Percentiles rank a stretch among this genome's conserved stretches.
phyloP scores from a whole-genome alignment of 306 rosid species.

The Cucurbita maxima region DNA sequence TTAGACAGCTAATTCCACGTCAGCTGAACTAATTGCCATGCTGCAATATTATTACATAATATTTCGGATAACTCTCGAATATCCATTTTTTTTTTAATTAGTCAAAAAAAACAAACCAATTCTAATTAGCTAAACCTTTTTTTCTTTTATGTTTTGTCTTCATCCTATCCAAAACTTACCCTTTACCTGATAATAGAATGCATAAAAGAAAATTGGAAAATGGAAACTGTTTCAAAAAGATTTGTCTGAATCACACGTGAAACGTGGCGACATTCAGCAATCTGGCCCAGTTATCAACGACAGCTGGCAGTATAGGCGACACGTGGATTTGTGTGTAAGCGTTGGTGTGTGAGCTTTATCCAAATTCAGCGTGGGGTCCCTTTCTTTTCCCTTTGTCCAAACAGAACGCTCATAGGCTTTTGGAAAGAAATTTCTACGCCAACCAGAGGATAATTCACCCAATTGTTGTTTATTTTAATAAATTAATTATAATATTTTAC shows the following conservation, averaged over 20 bases:
- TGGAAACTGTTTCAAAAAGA: neutral
- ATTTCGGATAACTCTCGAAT: neutral
- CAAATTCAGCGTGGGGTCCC: neutral
- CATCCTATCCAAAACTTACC: neutral
- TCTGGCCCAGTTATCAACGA: too few relatives aligned
- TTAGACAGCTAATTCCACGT: slow-evolving; percentile 8
- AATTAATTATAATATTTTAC: too few relatives aligned
- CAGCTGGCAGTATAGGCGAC: slow-evolving; percentile 4
- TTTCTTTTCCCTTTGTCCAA: neutral
- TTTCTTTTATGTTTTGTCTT: neutral
- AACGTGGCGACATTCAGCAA: neutral
- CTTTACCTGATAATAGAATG: neutral
- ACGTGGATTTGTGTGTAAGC: neutral
- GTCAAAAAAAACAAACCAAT: neutral
- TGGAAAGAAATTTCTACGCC: too few relatives aligned
- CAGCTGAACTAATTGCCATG: neutral
- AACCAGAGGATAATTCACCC: too few relatives aligned
- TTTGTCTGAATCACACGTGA: neutral
- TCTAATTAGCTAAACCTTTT: neutral
- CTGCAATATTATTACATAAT: neutral
- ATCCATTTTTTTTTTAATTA: neutral
- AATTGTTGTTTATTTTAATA: too few relatives aligned
- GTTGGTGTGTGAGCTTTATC: neutral
- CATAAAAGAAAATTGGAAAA: neutral
- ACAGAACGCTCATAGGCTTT: too few relatives aligned